phyloP scores from a whole-genome alignment of 2,329 filamentous ascomycete species.

The Zymoseptoria passerinii region DNA sequence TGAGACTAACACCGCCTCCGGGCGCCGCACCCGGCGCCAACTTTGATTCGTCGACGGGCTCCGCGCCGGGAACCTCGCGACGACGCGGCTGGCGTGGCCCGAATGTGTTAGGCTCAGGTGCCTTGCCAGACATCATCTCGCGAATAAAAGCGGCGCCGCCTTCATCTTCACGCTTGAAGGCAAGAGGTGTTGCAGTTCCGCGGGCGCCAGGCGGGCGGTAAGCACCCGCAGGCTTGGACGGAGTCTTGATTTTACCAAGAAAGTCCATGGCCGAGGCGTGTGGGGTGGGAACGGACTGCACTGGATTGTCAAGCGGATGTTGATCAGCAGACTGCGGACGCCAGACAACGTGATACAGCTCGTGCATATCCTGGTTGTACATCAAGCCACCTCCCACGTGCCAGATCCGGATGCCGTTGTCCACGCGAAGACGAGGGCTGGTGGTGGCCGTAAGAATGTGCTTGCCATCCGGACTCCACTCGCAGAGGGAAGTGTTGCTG shows the following conservation, averaged over 20 bases:
- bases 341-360: constrained; percentile 85
- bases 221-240: constrained; percentile 92
- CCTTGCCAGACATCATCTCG: constrained; percentile 56
- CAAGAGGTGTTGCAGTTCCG: constrained; percentile 76
- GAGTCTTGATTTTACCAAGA: constrained; percentile 80
- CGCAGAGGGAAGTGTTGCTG: constrained; percentile 89
- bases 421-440: constrained; percentile 85
- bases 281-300: constrained; percentile 64
- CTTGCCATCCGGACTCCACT: constrained; percentile 93
- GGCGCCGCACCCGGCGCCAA: constrained; percentile 58
- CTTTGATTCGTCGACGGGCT: constrained; percentile 48
- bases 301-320: constrained; percentile 59
- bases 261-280: constrained; percentile 78
- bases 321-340: constrained; percentile 61
- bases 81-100: constrained; percentile 53
- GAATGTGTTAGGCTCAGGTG: constrained; percentile 61
- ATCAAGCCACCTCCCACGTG: constrained; percentile 80
- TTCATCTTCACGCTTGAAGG: constrained; percentile 97
- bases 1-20: constrained; percentile 57
- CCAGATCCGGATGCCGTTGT: constrained; percentile 94
- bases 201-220: constrained; percentile 92
- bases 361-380: constrained; percentile 92
- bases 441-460: constrained; percentile 98
- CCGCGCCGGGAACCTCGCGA: constrained; percentile 79
- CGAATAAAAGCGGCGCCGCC: constrained; percentile 81